These are phyloP conservation scores for Candida dubliniensis DNA, from an alignment of 1,139 yeast species.

Conservation along the genomic window DNA sequence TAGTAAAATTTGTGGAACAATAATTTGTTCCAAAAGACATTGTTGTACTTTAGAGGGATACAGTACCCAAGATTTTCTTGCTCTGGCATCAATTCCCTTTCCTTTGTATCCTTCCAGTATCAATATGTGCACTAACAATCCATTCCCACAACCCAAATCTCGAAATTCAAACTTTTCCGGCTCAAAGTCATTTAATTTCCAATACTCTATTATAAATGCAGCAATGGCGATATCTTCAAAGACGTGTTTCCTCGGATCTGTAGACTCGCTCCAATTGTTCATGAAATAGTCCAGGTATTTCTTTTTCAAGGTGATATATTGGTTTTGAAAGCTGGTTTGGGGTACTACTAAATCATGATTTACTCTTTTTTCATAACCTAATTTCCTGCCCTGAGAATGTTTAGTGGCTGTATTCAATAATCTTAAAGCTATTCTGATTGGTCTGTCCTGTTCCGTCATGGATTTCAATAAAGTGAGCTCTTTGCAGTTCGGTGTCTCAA, in stretches of 20 bases:
- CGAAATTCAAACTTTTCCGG: constrained; percentile 63
- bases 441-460: constrained; percentile 54
- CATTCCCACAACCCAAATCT: constrained; percentile 96
- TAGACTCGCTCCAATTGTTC: constrained; percentile 86
- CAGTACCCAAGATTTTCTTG: constrained; percentile 80
- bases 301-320: constrained; percentile 77
- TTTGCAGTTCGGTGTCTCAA: constrained; percentile 8
- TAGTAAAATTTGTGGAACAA: constrained; percentile 70
- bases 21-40: constrained; percentile 68
- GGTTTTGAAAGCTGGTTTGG: constrained; percentile 78
- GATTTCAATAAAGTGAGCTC: constrained; percentile 24
- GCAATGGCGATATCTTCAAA: constrained; percentile 97
- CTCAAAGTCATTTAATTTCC: constrained; percentile 59
- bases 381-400: constrained; percentile 79
- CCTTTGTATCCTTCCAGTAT: constrained; percentile 80
- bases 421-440: constrained; percentile 78
- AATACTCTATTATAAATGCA: constrained; percentile 86
- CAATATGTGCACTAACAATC: constrained; percentile 75
- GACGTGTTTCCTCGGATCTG: constrained; percentile 94
- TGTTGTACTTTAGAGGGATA: constrained; percentile 65
- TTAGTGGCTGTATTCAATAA: constrained; percentile 76
- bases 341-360: constrained; percentile 85
- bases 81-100: constrained; percentile 85
- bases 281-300: constrained; percentile 76
- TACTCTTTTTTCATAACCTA: constrained; percentile 86